Evolutionary conservation across 805 yeast species (phyloP).

Genomic region (Myxozyma melibiosi): DNA sequence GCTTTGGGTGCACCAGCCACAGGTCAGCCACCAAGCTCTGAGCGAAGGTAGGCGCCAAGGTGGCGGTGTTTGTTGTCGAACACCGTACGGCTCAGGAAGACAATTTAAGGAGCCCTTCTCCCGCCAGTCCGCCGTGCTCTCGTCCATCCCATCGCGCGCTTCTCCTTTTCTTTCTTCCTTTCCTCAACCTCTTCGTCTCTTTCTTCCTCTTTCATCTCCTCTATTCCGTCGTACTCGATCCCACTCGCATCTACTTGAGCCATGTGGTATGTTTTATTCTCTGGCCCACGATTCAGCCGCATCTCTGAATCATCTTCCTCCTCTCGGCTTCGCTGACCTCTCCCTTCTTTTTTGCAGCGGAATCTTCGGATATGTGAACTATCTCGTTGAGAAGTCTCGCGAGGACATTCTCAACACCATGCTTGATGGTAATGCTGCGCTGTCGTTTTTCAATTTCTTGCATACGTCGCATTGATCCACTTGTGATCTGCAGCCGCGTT

Average conservation of each 20-base stretch:
- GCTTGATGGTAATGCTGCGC: constrained; percentile 81
- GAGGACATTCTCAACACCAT: constrained; percentile 90
- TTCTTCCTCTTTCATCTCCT: not conserved
- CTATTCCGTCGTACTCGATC: not conserved
- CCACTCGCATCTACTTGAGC: not conserved
- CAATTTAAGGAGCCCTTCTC: not conserved
- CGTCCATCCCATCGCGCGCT: not conserved
- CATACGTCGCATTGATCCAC: too few relatives aligned
- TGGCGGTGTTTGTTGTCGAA: constrained; percentile 3
- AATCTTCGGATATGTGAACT: constrained; percentile 96
- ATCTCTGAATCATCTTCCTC: not conserved
- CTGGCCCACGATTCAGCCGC: not conserved
- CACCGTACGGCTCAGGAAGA: too few relatives aligned
- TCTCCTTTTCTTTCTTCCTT: not conserved
- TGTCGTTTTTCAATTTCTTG: too few relatives aligned
- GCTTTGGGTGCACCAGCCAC: constrained; percentile 1
- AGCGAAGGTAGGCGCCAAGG: too few relatives aligned
- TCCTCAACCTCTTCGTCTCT: not conserved
- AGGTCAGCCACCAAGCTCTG: constrained; percentile 4
- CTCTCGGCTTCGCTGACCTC: not conserved
- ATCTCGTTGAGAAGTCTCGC: constrained; percentile 85
- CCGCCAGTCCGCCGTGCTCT: not conserved
- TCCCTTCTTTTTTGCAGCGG: constrained; percentile 60
- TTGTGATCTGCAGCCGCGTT: too few relatives aligned
- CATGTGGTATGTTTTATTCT: constrained; percentile 14